Percentiles rank a stretch among this genome's conserved stretches.
Conservation (phyloP, 2,329 filamentous ascomycete species). For the Thermothelomyces thermophilus region DNA sequence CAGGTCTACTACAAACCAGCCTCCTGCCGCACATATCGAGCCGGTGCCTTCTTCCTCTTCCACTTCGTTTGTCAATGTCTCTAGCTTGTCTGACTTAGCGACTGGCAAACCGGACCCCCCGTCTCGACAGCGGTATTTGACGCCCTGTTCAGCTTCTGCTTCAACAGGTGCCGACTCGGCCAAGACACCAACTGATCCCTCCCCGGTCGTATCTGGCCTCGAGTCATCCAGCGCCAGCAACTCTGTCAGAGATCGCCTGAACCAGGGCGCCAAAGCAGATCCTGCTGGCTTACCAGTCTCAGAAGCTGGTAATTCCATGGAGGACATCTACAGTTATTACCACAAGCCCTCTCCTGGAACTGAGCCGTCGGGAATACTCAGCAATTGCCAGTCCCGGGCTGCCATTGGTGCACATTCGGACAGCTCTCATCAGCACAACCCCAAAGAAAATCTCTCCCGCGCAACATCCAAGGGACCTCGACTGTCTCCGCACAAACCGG, state of each 20-base stretch:
- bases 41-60: conserved; percentile 2
- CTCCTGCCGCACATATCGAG: neutral
- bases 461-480: neutral
- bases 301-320: conserved; percentile 28
- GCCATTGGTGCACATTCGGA: too few relatives aligned
- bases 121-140: conserved; percentile 9
- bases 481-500: conserved; percentile 8
- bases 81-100: neutral
- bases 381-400: neutral
- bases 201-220: neutral
- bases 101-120: too few relatives aligned
- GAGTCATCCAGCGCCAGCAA: neutral
- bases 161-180: neutral
- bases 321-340: conserved; percentile 28
- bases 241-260: neutral
- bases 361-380: conserved; percentile 7
- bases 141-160: neutral
- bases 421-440: too few relatives aligned
- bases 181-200: neutral
- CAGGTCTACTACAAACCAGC: conserved; percentile 3
- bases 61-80: conserved; percentile 9
- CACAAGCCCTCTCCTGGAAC: conserved; percentile 22
- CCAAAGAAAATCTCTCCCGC: too few relatives aligned
- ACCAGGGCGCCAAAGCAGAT: neutral
- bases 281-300: conserved; percentile 1